phyloP scores from a whole-genome alignment of 1,284 basidiomycete genomes.

The Spongiforma sp. region DNA sequence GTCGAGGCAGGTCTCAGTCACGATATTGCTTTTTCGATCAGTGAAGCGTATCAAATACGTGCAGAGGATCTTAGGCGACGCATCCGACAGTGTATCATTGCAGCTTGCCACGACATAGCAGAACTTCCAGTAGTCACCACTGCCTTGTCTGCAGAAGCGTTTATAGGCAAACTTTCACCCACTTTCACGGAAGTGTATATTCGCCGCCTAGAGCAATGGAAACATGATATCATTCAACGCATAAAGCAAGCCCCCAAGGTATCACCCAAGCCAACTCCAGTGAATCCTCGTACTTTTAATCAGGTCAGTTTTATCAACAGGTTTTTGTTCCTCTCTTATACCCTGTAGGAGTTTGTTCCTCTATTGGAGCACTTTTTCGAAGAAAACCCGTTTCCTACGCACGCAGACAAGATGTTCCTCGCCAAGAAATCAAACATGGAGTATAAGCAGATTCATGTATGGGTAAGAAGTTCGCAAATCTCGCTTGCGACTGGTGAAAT shows the following conservation, averaged over 20 bases:
- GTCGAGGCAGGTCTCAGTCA: not conserved
- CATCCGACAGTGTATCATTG: not conserved
- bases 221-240: conserved; percentile 4
- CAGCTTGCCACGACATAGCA: not conserved
- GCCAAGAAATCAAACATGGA: conserved; percentile 54
- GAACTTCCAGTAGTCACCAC: not conserved
- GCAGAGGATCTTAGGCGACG: not conserved
- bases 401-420: conserved; percentile 46
- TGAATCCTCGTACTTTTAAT: conserved; percentile 12
- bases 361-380: conserved; percentile 56
- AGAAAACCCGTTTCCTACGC: conserved; percentile 54
- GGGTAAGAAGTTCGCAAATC: no score
- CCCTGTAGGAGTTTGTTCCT: conserved; percentile 48
- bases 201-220: conserved; percentile 8
- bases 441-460: conserved; percentile 59
- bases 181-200: not conserved
- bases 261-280: fast-evolving
- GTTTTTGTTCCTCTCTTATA: fast-evolving
- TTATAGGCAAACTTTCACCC: not conserved
- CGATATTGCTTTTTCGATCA: not conserved
- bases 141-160: not conserved
- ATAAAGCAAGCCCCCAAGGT: not conserved
- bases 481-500: no score
- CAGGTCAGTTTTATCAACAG: not conserved
- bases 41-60: not conserved